phyloP scores from a whole-genome alignment of 257 asterid species.

The Galeopsis tetrahit region DNA sequence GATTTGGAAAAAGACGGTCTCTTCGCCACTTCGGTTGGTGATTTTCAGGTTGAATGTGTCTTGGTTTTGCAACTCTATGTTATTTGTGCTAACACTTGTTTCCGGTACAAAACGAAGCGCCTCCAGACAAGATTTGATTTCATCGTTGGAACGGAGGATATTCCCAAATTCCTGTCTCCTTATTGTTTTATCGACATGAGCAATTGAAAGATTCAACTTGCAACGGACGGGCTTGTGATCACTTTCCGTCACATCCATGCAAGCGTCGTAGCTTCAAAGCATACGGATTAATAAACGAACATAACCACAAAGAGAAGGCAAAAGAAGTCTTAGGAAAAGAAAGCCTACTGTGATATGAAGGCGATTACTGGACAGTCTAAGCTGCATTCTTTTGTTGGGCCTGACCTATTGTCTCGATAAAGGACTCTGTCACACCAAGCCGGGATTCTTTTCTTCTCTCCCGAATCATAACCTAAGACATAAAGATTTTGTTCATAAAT shows the following conservation, averaged over 20 bases:
- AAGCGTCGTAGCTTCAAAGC: conserved; percentile 74
- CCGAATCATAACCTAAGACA: conserved; percentile 84
- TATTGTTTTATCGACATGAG: conserved; percentile 67
- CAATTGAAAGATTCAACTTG: conserved; percentile 72
- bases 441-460: conserved; percentile 92
- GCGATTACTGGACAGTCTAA: conserved; percentile 78
- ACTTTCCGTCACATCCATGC: conserved; percentile 90
- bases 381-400: conserved; percentile 59
- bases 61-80: conserved; percentile 69
- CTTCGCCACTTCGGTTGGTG: conserved; percentile 68
- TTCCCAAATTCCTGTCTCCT: conserved; percentile 79
- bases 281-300: background rate
- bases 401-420: conserved; percentile 65
- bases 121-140: conserved; percentile 52
- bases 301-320: background rate
- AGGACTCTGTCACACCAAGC: conserved; percentile 96
- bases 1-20: conserved; percentile 59
- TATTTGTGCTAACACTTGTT: conserved; percentile 48
- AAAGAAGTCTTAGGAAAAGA: background rate
- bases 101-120: conserved; percentile 70
- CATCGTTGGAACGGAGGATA: conserved; percentile 52
- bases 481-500: background rate
- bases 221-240: conserved; percentile 96
- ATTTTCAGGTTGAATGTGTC: conserved; percentile 66
- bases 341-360: conserved; percentile 66